Evolutionary conservation across 805 yeast genomes (phyloP).

Genomic region (Isabelozyma gotoi): DNA sequence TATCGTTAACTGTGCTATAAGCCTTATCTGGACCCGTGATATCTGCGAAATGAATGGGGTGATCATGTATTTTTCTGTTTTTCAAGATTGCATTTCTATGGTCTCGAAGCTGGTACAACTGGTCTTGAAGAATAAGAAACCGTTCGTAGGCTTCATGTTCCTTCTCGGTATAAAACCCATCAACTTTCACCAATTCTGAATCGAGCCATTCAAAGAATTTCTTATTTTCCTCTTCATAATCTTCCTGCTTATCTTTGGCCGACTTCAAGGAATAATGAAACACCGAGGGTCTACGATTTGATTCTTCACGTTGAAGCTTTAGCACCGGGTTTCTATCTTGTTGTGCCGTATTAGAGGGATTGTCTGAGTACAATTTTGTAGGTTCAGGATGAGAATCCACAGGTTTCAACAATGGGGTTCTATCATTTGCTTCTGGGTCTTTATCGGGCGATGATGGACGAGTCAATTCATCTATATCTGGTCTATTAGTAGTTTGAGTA

Average conservation of each 20-base stretch:
- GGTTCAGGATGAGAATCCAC: neutral
- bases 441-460: no score
- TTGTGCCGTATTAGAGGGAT: neutral
- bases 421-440: slow-evolving; percentile 16
- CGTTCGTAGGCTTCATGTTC: slow-evolving; percentile 63
- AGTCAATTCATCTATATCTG: neutral
- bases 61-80: slow-evolving; percentile 7
- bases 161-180: slow-evolving; percentile 56
- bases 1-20: slow-evolving; percentile 23
- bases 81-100: slow-evolving; percentile 33
- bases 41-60: slow-evolving; percentile 3
- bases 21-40: slow-evolving; percentile 9
- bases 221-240: slow-evolving; percentile 34
- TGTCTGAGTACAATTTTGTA: neutral
- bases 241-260: slow-evolving; percentile 14
- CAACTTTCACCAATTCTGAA: slow-evolving; percentile 56
- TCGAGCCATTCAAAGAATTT: slow-evolving; percentile 72
- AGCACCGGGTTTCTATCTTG: neutral
- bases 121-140: slow-evolving; percentile 63
- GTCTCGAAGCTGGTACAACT: slow-evolving; percentile 60
- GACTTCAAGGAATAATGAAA: slow-evolving; percentile 21
- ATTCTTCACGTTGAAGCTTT: neutral
- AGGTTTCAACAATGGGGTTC: slow-evolving; percentile 24
- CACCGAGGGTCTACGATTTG: slow-evolving; percentile 14
- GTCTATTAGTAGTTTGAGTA: neutral